Conservation (phyloP, 768 basidiomycete genomes). For the Rhizopogon vulgaris region DNA sequence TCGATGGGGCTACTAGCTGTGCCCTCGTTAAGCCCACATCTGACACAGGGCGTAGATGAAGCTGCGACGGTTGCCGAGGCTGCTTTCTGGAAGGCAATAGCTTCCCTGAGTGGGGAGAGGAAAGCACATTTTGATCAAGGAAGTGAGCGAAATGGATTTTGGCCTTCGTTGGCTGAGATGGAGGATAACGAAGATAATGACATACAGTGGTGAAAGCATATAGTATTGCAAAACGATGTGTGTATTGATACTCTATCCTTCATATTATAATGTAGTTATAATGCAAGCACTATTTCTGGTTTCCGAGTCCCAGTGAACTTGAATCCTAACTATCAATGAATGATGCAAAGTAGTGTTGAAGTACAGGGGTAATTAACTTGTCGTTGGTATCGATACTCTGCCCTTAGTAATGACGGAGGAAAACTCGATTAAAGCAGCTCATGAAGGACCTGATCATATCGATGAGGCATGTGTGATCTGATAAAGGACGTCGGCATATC, state of each 20-base stretch:
- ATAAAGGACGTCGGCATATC: neutral
- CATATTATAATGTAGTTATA: no score
- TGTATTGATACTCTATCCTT: no score
- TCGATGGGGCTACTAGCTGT: slow-evolving; percentile 11
- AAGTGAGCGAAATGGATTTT: neutral
- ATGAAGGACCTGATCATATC: slow-evolving; percentile 71
- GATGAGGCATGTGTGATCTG: slow-evolving; percentile 75
- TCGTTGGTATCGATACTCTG: no score
- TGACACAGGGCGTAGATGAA: slow-evolving; percentile 51
- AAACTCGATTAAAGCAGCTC: slow-evolving; percentile 45
- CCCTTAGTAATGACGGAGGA: neutral
- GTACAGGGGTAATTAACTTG: no score
- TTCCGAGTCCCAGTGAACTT: no score
- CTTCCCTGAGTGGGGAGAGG: slow-evolving; percentile 15
- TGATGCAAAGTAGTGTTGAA: neutral
- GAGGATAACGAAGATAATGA: neutral
- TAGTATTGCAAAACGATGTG: no score
- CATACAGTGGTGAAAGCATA: neutral
- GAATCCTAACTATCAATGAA: no score
- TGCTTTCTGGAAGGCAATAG: slow-evolving; percentile 44
- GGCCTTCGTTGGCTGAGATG: neutral
- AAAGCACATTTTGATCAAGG: neutral
- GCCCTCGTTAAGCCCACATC: slow-evolving; percentile 26
- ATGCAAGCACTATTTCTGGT: no score
- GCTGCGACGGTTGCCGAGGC: slow-evolving; percentile 52